phyloP scores from a whole-genome alignment of 805 yeast species.

The Komagataella kurtzmanii region DNA sequence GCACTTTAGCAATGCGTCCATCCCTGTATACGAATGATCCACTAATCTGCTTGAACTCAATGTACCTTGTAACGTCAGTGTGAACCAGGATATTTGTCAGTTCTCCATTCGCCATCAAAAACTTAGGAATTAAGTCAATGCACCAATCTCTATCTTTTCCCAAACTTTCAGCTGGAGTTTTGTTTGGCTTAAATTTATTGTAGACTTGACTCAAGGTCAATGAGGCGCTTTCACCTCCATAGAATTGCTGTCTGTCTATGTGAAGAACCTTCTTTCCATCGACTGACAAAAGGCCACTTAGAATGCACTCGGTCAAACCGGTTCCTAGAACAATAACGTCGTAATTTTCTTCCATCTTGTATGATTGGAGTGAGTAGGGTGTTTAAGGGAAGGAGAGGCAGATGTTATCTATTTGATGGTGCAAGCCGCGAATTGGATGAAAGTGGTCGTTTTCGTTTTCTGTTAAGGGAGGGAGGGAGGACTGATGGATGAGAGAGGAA shows the following conservation, averaged over 20 bases:
- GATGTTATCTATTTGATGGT: background rate
- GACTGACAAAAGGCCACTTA: slow-evolving; percentile 89
- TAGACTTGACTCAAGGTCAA: slow-evolving; percentile 62
- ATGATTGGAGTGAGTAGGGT: background rate
- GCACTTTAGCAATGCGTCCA: slow-evolving; percentile 90
- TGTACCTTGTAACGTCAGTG: slow-evolving; percentile 90
- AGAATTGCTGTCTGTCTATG: slow-evolving; percentile 91
- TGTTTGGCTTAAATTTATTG: slow-evolving; percentile 76
- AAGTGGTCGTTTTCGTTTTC: too few relatives aligned
- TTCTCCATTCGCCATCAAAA: slow-evolving; percentile 95
- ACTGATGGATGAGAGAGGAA: too few relatives aligned
- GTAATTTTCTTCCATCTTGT: slow-evolving; percentile 81
- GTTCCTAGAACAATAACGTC: slow-evolving; percentile 78
- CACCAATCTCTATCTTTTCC: slow-evolving; percentile 98
- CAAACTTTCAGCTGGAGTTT: slow-evolving; percentile 50
- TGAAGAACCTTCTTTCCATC: slow-evolving; percentile 97
- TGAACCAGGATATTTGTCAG: slow-evolving; percentile 89
- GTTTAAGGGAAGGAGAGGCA: background rate
- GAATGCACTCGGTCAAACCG: slow-evolving; percentile 82
- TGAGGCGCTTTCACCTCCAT: slow-evolving; percentile 90
- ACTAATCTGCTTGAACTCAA: slow-evolving; percentile 93
- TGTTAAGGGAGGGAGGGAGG: too few relatives aligned
- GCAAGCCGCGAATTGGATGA: background rate
- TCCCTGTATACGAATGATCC: slow-evolving; percentile 89
- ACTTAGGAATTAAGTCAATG: slow-evolving; percentile 92